phyloP scores from a whole-genome alignment of 2,329 filamentous ascomycete genomes.

The Phialocephala subalpina region DNA sequence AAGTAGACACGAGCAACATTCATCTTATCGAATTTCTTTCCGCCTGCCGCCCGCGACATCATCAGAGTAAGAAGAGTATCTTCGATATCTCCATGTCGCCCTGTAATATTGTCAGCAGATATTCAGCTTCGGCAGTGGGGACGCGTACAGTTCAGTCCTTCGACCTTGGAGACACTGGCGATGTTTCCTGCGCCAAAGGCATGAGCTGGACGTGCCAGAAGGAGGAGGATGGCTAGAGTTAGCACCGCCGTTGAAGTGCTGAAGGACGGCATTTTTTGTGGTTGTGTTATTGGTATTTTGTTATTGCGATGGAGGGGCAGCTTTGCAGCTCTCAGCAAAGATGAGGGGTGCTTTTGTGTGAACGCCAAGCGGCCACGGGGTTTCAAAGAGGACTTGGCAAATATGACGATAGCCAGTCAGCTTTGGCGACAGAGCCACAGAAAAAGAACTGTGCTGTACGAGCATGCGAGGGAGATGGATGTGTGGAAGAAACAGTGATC shows the following conservation, averaged over 20 bases:
- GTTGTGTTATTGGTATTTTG: conserved; percentile 17
- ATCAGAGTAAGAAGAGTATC: conserved; percentile 80
- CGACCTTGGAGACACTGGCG: conserved; percentile 79
- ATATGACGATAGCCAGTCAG: background rate
- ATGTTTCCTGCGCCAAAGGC: conserved; percentile 93
- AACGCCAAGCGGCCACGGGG: conserved; percentile 11
- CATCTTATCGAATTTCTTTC: conserved; percentile 89
- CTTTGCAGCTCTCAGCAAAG: conserved; percentile 1
- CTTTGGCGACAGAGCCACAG: conserved; percentile 2
- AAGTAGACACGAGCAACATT: conserved; percentile 92
- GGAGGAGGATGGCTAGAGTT: conserved; percentile 64
- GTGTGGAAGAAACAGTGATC: background rate
- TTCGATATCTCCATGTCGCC: conserved; percentile 92
- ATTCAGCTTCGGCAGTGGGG: conserved; percentile 1
- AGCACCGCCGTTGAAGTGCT: conserved; percentile 39
- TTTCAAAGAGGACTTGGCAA: conserved; percentile 1
- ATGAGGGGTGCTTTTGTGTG: conserved; percentile 5
- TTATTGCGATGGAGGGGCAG: conserved; percentile 18
- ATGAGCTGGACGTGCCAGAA: conserved; percentile 71
- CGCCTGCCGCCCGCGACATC: conserved; percentile 67
- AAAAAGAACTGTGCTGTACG: background rate
- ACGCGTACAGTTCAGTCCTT: conserved; percentile 79
- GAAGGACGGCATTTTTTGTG: conserved; percentile 40
- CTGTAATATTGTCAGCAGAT: conserved; percentile 46
- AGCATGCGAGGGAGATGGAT: background rate